A percentile compares a stretch with the other conserved stretches of the same genome.
Evolutionary conservation across 2,329 filamentous ascomycete genomes (phyloP).

Genomic region (Colletotrichum agaves): DNA sequence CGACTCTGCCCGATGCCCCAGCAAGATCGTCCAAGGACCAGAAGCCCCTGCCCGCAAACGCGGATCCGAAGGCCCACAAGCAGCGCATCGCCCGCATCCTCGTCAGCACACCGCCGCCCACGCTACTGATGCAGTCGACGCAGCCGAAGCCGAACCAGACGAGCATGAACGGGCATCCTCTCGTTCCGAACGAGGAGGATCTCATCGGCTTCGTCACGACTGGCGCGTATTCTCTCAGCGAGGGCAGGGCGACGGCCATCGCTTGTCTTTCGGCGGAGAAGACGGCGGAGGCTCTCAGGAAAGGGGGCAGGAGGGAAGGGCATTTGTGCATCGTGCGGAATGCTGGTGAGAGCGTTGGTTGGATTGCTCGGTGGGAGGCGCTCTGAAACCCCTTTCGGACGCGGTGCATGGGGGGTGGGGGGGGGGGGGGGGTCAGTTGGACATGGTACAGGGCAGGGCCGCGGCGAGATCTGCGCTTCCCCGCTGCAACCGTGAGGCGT

Average conservation of each 20-base stretch:
- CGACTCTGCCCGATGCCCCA: conserved; percentile 53
- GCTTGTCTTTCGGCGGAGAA: conserved; percentile 74
- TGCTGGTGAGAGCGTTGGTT: conserved; percentile 80
- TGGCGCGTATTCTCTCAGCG: conserved; percentile 82
- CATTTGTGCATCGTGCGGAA: conserved; percentile 83
- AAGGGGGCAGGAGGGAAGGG: conserved; percentile 49
- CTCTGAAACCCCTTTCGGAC: conserved; percentile 52
- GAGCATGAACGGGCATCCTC: conserved; percentile 64
- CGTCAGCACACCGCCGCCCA: conserved; percentile 47
- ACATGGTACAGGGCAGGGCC: no score
- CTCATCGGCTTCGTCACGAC: conserved; percentile 91
- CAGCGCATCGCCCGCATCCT: conserved; percentile 61
- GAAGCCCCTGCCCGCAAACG: conserved; percentile 41
- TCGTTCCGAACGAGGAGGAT: conserved; percentile 79
- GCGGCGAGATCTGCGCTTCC: conserved; percentile 5
- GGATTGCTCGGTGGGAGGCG: conserved; percentile 82
- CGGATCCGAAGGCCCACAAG: conserved; percentile 52
- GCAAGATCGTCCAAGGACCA: conserved; percentile 34
- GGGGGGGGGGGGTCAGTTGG: no score
- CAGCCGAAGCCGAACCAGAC: conserved; percentile 49
- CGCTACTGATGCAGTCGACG: conserved; percentile 37
- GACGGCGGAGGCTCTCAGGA: conserved; percentile 56
- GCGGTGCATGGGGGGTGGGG: no score
- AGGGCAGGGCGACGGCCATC: conserved; percentile 80
- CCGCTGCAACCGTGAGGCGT: background rate